Evolutionary conservation across 2,329 filamentous ascomycete genomes (phyloP).

Genomic region (Fusarium metavorans): DNA sequence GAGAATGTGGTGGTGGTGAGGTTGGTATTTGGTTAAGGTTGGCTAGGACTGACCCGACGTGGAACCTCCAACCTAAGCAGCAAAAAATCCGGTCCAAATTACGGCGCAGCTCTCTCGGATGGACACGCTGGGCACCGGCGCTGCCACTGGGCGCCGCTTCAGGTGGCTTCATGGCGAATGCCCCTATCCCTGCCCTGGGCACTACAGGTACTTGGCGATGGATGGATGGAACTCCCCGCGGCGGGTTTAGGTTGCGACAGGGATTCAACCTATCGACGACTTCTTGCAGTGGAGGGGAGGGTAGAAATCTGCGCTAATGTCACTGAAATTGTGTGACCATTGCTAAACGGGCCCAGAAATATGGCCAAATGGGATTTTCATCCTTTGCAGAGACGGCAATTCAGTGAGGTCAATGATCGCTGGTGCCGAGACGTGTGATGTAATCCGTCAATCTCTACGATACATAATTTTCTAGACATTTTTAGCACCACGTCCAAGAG

Average conservation of each 20-base stretch:
- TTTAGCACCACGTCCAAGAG: neutral
- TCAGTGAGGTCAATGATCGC: neutral
- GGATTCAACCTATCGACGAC: conserved; percentile 10
- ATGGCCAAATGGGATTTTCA: neutral
- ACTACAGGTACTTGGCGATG: neutral
- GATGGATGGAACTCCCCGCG: conserved; percentile 22
- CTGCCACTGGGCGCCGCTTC: conserved; percentile 14
- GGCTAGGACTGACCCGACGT: neutral
- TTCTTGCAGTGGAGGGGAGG: neutral
- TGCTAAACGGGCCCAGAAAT: neutral
- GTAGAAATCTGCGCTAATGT: conserved; percentile 19
- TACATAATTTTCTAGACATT: neutral
- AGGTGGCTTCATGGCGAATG: neutral
- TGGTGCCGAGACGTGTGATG: conserved; percentile 20
- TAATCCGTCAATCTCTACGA: neutral
- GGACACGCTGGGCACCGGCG: conserved; percentile 14
- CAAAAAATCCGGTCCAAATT: conserved; percentile 22
- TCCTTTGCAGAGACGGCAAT: neutral
- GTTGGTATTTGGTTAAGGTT: conserved; percentile 15
- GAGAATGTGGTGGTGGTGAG: conserved; percentile 29
- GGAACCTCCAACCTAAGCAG: neutral
- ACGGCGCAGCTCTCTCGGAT: conserved; percentile 3
- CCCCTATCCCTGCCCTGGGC: conserved; percentile 1
- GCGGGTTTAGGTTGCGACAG: conserved; percentile 5
- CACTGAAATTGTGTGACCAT: conserved; percentile 9